A percentile compares a stretch with the other conserved stretches of the same genome.
phyloP scores from a whole-genome alignment of 2,329 filamentous ascomycete species.

The Pseudogymnoascus destructans region DNA sequence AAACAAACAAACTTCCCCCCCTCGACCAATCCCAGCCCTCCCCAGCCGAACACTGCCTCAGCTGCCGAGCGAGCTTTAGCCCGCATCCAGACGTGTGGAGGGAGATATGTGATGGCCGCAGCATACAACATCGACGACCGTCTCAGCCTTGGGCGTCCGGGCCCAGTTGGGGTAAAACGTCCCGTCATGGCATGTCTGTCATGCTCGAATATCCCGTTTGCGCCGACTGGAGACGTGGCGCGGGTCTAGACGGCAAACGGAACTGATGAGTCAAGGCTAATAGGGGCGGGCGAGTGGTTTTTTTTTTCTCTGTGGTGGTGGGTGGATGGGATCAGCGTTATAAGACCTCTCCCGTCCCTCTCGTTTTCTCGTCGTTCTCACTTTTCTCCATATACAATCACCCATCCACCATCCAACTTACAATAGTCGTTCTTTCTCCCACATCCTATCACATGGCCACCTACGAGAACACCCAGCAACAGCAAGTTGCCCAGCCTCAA shows the following conservation, averaged over 20 bases:
- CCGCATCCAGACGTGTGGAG: neutral
- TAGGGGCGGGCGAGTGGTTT: neutral
- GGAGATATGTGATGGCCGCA: neutral
- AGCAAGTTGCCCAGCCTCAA: neutral
- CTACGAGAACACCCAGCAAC: neutral
- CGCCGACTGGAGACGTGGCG: neutral
- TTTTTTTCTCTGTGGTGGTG: neutral
- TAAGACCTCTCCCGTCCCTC: neutral
- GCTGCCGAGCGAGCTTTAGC: neutral
- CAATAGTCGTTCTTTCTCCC: neutral
- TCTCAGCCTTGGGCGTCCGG: neutral
- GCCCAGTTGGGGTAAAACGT: neutral
- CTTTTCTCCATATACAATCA: neutral
- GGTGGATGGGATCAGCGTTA: neutral
- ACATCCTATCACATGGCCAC: neutral
- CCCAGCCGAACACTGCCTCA: slow-evolving; percentile 6
- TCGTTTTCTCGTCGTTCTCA: neutral
- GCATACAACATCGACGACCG: neutral
- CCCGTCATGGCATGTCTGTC: neutral
- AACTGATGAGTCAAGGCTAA: neutral
- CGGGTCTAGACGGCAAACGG: neutral
- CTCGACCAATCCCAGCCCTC: neutral
- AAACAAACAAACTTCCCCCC: neutral
- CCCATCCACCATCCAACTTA: neutral
- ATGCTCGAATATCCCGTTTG: neutral